Base-by-base conservation (phyloP, 352 stramenopile species). In the Globisporangium polare region DNA sequence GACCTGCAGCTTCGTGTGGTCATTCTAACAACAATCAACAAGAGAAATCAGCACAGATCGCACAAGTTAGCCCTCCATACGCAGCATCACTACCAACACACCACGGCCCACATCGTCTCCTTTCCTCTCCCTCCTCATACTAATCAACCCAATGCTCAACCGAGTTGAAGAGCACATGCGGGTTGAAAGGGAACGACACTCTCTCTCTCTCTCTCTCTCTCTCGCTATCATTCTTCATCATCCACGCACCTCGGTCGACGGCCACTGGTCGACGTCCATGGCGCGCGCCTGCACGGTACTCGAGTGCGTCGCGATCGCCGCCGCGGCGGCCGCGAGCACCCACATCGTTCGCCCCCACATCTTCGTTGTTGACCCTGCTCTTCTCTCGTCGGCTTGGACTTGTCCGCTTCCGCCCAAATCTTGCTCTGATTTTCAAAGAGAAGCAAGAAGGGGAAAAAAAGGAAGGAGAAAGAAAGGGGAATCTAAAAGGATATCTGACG, bases 1-100 rank as follows among this genome's bases (percentile, higher is more conserved):
- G 46, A 97, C 73, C 72, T 97, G 83, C 61, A 96, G 69, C 78
- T 96, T 95, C 24, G 83, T 93, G 78, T 95, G 86, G 62, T 93
- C 86, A 66, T 72, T 93, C 83, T 94, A 54, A 24, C 53, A 45
- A 13, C 2, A 49, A 57, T n/a, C 10, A 29, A 3, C 41, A 57
- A 64, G 33, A 57, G 64, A 45, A 26, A 54, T 41, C 57, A n/a
- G 8, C 9, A 60, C 57, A 7, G 63, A 5, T 18, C 27, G 52
- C n/a, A 20, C 29, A 41, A 31, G 43, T 63, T 35, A 63, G 3
- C 59, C 27, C 37, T 41, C 68, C 51, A 67, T 53, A 13, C 15
- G 18, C 27, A 53, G 31, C 41, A 45, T 20, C n/a, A 26, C 0
- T 39, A 29, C 13, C 31, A 42, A n/a, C 35, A 29, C 33, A 20